Conservation (phyloP, 2,329 filamentous ascomycete genomes). For the Metarhizium brunneum region DNA sequence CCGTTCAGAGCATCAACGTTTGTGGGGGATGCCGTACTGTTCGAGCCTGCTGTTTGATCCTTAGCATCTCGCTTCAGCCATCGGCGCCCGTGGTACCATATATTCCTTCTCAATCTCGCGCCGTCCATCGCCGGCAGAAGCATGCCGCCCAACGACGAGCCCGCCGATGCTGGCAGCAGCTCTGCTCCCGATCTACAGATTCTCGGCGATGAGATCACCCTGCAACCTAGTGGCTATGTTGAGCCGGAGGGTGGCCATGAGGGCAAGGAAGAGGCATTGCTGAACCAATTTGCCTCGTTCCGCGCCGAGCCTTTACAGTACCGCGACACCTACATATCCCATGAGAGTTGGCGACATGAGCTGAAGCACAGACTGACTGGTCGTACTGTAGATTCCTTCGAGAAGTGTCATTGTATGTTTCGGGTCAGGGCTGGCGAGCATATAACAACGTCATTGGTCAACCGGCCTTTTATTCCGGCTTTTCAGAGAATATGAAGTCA, state of each 20-base stretch:
- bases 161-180: constrained; percentile 18
- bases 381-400: constrained; percentile 62
- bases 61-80: neutral
- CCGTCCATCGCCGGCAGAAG: constrained; percentile 1
- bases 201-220: constrained; percentile 61
- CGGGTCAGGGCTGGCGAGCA: constrained; percentile 87
- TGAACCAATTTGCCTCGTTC: constrained; percentile 82
- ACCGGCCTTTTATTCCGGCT: constrained; percentile 86
- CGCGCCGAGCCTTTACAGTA: constrained; percentile 57
- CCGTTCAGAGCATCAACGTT: neutral
- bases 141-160: constrained; percentile 22
- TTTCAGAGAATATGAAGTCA: constrained; percentile 80
- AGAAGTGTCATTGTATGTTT: constrained; percentile 88
- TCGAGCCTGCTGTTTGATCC: neutral
- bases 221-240: constrained; percentile 63
- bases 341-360: neutral
- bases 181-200: constrained; percentile 71
- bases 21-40: constrained; percentile 1
- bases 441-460: constrained; percentile 89
- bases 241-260: constrained; percentile 41
- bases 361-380: neutral
- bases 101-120: neutral
- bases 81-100: neutral
- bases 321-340: constrained; percentile 8
- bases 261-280: constrained; percentile 56